Base-by-base conservation (phyloP, 1,284 basidiomycete genomes). In the Ganoderma meredithae region DNA sequence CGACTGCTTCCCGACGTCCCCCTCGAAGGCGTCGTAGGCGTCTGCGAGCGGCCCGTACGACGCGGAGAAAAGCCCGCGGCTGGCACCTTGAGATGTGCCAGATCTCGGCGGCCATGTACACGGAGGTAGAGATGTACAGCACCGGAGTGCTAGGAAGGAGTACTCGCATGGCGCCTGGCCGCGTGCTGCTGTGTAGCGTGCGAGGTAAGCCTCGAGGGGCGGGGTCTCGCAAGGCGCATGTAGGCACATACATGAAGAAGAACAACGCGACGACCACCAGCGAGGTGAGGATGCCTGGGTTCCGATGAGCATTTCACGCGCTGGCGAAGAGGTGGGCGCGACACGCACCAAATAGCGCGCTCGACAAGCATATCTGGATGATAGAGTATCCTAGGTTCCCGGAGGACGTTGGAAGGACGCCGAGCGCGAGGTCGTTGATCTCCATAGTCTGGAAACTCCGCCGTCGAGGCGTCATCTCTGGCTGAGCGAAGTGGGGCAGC, bases 51-150 rank as follows among this genome's bases (percentile, higher is more conserved):
- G 40, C 40, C 15, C 41, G 60, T 40, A 60, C 15, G 52, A 62
- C 13, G 25, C 44, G 39, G 19, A 19, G 60, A 33, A 44, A 15
- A 17, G 10, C 3, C 19, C 27, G 4, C 40, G 7, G 19, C 25
- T 49, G 47, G 47, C 47, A 0, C 22, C 47, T 55, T 15, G 25
- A 55, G 53, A 55, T 55, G 31, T 55, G 31, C 53, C 53, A 55
- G 27, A 55, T 55, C 53, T 55, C 27, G 53, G 53, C 53, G 25
- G 31, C 53, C 27, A 55, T 17, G 53, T 55, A 55, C 31, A 55
- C 17, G 27, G 25, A 3, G 7, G 53, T 55, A 3, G 53, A 55
- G 19, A 55, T 13, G 13, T 55, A 55, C 15, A 55, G 19, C 19
- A 55, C 31, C 53, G 33, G 25, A 3, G 53, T 55, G 15, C 53